Evolutionary conservation across 176 grass and related monocot species (phyloP).

Genomic region (Lolium multiflorum): DNA sequence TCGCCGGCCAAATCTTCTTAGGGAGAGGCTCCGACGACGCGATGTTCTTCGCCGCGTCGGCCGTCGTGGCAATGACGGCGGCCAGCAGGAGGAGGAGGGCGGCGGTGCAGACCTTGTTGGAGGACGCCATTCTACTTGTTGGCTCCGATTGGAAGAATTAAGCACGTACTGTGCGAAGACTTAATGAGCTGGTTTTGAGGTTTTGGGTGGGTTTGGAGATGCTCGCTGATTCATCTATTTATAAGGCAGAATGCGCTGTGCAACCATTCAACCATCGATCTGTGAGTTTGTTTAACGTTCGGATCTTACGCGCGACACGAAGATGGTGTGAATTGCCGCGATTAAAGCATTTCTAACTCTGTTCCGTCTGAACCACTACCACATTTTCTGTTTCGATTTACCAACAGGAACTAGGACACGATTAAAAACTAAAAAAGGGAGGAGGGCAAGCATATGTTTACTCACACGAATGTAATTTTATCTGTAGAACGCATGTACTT

Average conservation of each 20-base stretch:
- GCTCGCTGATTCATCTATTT: neutral
- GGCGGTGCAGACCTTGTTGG: conserved; percentile 2
- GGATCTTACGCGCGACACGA: neutral
- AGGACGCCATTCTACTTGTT: conserved; percentile 16
- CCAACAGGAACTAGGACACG: neutral
- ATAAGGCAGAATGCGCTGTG: neutral
- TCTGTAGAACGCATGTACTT: neutral
- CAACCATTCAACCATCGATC: neutral
- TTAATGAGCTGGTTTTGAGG: no score
- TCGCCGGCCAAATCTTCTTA: neutral
- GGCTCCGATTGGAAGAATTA: neutral
- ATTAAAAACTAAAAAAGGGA: neutral
- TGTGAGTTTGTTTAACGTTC: neutral
- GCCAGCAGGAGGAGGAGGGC: conserved; percentile 1
- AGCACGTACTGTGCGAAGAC: no score
- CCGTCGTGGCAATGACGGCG: neutral
- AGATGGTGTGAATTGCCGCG: conserved; percentile 10
- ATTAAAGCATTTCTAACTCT: neutral
- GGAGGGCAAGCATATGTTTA: neutral
- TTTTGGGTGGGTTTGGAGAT: neutral
- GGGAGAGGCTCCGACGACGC: neutral
- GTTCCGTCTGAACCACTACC: neutral
- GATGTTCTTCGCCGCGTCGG: neutral
- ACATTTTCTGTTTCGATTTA: neutral
- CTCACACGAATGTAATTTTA: neutral